Percentiles rank a stretch among this genome's conserved stretches.
Conservation (phyloP, 257 asterid species). For the Striga asiatica region DNA sequence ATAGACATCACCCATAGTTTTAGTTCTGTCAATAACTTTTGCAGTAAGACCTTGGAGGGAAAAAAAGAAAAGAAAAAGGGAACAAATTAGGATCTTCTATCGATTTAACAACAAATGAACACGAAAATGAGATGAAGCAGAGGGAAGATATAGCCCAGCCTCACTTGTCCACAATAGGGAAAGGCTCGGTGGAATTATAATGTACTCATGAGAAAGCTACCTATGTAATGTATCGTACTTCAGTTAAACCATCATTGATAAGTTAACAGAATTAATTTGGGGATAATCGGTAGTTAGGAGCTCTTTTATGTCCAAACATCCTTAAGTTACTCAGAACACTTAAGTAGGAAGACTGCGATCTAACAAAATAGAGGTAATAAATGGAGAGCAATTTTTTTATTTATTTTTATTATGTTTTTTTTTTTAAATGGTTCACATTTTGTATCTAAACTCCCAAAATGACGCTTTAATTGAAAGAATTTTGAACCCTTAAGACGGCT, state of each 20-base stretch:
- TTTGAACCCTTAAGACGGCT: too few relatives aligned
- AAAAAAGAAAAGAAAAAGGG: slow-evolving; percentile 13
- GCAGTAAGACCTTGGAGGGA: slow-evolving; percentile 75
- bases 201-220: neutral
- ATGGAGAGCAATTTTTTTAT: too few relatives aligned
- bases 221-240: neutral
- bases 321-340: too few relatives aligned
- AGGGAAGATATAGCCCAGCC: neutral
- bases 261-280: neutral
- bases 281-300: neutral
- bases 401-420: too few relatives aligned
- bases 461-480: too few relatives aligned
- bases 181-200: too few relatives aligned
- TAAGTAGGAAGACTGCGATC: too few relatives aligned
- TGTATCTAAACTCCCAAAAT: too few relatives aligned
- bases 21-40: slow-evolving; percentile 68
- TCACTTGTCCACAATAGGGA: too few relatives aligned
- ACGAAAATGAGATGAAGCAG: neutral
- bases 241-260: neutral
- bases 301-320: too few relatives aligned
- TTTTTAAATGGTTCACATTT: too few relatives aligned
- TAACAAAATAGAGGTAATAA: too few relatives aligned
- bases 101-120: slow-evolving; percentile 7
- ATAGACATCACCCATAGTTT: slow-evolving; percentile 72
- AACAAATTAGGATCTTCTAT: neutral